These are phyloP conservation scores for Ophiosphaerella herpotricha DNA, from an alignment of 2,329 filamentous ascomycete species.

Conservation along the genomic window DNA sequence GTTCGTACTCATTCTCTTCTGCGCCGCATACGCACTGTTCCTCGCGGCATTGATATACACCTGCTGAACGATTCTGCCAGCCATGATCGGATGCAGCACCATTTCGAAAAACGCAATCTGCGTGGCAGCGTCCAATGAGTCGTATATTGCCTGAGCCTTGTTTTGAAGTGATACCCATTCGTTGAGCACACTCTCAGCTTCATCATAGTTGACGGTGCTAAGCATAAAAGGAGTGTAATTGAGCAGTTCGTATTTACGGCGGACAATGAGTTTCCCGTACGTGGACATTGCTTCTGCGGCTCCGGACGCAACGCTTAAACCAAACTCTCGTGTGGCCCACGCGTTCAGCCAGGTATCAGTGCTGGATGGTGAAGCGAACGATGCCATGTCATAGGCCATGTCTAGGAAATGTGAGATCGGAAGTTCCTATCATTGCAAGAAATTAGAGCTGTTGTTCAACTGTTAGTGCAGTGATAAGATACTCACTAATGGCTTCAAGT, in stretches of 20 bases:
- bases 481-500: conserved; percentile 61
- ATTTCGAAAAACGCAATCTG: conserved; percentile 65
- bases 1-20: conserved; percentile 33
- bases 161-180: conserved; percentile 58
- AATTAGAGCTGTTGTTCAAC: too few species aligned
- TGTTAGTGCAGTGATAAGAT: background rate
- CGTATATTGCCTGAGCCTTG: conserved; percentile 59
- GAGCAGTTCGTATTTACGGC: conserved; percentile 64
- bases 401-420: conserved; percentile 67
- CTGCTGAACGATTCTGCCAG: conserved; percentile 58
- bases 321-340: conserved; percentile 64
- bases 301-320: conserved; percentile 47
- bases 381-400: conserved; percentile 64
- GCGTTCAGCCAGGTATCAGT: conserved; percentile 57
- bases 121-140: conserved; percentile 52
- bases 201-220: conserved; percentile 60
- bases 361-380: conserved; percentile 52
- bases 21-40: conserved; percentile 28
- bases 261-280: conserved; percentile 59
- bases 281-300: conserved; percentile 57
- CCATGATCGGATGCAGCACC: conserved; percentile 61
- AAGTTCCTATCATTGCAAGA: background rate
- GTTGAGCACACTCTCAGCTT: conserved; percentile 60
- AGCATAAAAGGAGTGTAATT: conserved; percentile 60
- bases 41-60: conserved; percentile 27